phyloP scores from a whole-genome alignment of 257 asterid species.

The Ehretia macrophylla region DNA sequence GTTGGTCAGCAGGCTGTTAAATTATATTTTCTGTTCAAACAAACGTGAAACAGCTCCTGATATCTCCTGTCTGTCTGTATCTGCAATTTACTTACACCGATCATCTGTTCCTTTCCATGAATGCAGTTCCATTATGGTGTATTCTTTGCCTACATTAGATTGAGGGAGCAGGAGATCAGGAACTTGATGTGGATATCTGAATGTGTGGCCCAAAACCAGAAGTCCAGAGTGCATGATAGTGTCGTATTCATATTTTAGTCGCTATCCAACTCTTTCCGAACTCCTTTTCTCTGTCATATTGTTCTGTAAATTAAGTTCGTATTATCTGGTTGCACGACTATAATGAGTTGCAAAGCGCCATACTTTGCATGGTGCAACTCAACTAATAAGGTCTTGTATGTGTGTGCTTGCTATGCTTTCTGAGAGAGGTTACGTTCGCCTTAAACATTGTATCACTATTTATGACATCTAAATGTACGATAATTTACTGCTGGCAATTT shows the following conservation, averaged over 20 bases:
- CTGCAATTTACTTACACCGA: not conserved
- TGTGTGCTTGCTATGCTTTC: no score
- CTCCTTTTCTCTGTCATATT: not conserved
- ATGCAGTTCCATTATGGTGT: slow-evolving; percentile 89
- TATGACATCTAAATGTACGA: not conserved
- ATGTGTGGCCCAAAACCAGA: slow-evolving; percentile 96
- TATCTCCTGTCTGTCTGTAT: not conserved
- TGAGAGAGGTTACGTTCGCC: not conserved
- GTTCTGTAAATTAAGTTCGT: not conserved
- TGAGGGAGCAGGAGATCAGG: slow-evolving; percentile 96
- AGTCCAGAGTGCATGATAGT: slow-evolving; percentile 86
- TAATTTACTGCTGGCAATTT: no score
- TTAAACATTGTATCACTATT: not conserved
- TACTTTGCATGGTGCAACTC: not conserved
- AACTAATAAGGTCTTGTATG: not conserved
- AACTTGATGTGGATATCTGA: slow-evolving; percentile 98
- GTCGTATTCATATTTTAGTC: slow-evolving; percentile 80
- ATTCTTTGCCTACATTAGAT: slow-evolving; percentile 83
- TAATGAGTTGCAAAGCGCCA: not conserved
- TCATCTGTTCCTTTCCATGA: slow-evolving; percentile 6
- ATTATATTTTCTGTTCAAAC: not conserved
- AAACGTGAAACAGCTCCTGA: no score
- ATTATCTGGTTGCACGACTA: no score
- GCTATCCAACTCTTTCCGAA: not conserved
- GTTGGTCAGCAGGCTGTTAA: slow-evolving; percentile 32